phyloP scores from a whole-genome alignment of 805 yeast genomes.

The Vanderwaltozyma polyspora region DNA sequence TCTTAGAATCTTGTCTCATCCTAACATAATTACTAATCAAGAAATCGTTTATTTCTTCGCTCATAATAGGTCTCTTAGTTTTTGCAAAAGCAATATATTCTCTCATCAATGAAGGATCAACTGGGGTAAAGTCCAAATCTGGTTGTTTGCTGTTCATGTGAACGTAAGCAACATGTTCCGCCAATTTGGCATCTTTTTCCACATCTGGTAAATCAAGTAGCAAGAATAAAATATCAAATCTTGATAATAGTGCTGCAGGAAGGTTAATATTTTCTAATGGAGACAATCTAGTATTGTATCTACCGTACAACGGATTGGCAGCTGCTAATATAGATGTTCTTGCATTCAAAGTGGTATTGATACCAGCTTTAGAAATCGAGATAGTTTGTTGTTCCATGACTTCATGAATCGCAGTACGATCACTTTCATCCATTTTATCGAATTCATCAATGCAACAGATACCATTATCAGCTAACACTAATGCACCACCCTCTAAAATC shows the following conservation, averaged over 20 bases:
- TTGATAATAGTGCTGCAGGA: constrained; percentile 91
- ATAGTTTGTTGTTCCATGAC: constrained; percentile 99
- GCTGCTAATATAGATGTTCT: constrained; percentile 94
- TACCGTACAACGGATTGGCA: constrained; percentile 94
- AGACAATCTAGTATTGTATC: constrained; percentile 80
- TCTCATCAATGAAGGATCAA: constrained; percentile 70
- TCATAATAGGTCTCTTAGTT: constrained; percentile 72
- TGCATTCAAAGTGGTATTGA: constrained; percentile 90
- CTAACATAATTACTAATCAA: constrained; percentile 79
- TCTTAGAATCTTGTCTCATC: constrained; percentile 85
- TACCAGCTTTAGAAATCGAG: constrained; percentile 94
- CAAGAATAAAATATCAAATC: constrained; percentile 84
- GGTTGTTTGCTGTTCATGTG: constrained; percentile 92
- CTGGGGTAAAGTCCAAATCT: constrained; percentile 56
- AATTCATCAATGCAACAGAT: constrained; percentile 98
- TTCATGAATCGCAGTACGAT: constrained; percentile 96
- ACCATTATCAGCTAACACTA: constrained; percentile 94
- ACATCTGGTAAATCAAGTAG: constrained; percentile 74
- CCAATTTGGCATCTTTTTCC: constrained; percentile 75
- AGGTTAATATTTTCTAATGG: constrained; percentile 92
- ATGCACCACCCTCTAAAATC: constrained; percentile 97
- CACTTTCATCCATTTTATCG: constrained; percentile 96
- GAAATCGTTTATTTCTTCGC: constrained; percentile 73
- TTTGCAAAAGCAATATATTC: constrained; percentile 84
- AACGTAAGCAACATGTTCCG: constrained; percentile 88